Conservation (phyloP, 1,284 basidiomycete genomes). For the Microbotryum intermedium region DNA sequence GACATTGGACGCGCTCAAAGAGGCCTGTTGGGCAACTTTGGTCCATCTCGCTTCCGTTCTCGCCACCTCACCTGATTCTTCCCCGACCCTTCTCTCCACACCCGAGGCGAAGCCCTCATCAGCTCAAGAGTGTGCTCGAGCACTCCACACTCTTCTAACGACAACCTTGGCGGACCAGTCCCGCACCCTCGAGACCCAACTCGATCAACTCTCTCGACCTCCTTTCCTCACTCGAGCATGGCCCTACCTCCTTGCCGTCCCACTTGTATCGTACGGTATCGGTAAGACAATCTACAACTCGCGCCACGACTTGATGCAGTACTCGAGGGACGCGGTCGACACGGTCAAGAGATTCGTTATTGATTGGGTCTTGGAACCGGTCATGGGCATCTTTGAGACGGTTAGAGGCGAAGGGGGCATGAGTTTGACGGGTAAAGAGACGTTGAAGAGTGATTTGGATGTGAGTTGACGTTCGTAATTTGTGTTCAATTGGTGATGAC, state of each 20-base stretch:
- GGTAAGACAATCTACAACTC: constrained; percentile 23
- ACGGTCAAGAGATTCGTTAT: constrained; percentile 67
- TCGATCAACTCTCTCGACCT: constrained; percentile 15
- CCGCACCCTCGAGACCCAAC: not conserved
- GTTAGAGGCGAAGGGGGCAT: constrained; percentile 66
- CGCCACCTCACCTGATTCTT: not conserved
- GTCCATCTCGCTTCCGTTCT: constrained; percentile 13
- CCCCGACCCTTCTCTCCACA: not conserved
- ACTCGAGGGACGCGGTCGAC: constrained; percentile 56
- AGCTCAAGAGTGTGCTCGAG: too few relatives aligned
- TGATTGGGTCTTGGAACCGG: constrained; percentile 79
- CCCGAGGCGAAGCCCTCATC: not conserved
- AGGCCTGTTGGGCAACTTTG: constrained; percentile 11
- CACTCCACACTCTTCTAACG: too few relatives aligned
- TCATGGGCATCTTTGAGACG: constrained; percentile 73
- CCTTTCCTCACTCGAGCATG: constrained; percentile 24
- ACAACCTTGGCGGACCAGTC: too few relatives aligned
- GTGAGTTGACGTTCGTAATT: constrained; percentile 42
- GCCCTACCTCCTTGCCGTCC: constrained; percentile 30
- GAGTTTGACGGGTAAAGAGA: constrained; percentile 61
- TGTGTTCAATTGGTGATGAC: not conserved
- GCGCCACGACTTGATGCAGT: constrained; percentile 40
- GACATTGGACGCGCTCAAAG: too few relatives aligned
- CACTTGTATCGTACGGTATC: constrained; percentile 12
- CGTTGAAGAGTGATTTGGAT: constrained; percentile 66